Conservation (phyloP, 352 stramenopile genomes). For the Phytophthora sojae region DNA sequence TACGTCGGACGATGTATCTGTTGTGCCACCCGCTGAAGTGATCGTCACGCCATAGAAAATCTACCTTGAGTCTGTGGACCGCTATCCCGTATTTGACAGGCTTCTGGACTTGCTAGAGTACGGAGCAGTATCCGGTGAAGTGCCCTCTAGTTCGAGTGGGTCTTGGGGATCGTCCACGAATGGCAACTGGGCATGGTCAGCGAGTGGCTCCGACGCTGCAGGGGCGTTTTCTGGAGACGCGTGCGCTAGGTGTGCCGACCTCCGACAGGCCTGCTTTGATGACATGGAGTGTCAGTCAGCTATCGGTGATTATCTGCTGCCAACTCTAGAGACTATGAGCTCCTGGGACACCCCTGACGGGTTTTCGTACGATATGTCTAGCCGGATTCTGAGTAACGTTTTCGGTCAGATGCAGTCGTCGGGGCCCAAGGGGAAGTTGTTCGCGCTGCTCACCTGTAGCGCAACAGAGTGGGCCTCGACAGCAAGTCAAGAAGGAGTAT, state of each 20-base stretch:
- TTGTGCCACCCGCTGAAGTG: conserved; percentile 10
- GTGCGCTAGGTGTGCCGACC: conserved; percentile 1
- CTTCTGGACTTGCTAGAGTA: conserved; percentile 29
- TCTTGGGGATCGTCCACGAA: background rate
- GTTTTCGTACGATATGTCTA: conserved; percentile 11
- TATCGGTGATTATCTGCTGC: conserved; percentile 4
- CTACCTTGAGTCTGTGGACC: conserved; percentile 15
- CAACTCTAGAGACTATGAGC: conserved; percentile 6
- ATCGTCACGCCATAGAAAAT: conserved; percentile 26
- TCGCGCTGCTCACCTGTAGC: conserved; percentile 14
- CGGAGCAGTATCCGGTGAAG: conserved; percentile 6
- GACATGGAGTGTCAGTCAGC: conserved; percentile 10
- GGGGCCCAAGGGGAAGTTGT: conserved; percentile 8
- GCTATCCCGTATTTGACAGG: conserved; percentile 26
- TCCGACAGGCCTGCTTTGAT: conserved; percentile 13
- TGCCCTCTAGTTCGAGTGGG: background rate
- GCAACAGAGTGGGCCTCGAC: conserved; percentile 4
- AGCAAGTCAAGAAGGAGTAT: background rate
- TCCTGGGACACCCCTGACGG: background rate
- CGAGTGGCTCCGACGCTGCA: background rate
- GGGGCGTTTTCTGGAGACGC: conserved; percentile 3
- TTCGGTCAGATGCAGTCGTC: conserved; percentile 12
- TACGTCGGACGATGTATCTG: conserved; percentile 4
- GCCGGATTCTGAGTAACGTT: conserved; percentile 8
- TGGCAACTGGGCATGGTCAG: background rate